Evolutionary conservation across 306 rosid species (phyloP), one percentile per base, ranked within the genome.

Genomic region (Glycine tomentella): DNA sequence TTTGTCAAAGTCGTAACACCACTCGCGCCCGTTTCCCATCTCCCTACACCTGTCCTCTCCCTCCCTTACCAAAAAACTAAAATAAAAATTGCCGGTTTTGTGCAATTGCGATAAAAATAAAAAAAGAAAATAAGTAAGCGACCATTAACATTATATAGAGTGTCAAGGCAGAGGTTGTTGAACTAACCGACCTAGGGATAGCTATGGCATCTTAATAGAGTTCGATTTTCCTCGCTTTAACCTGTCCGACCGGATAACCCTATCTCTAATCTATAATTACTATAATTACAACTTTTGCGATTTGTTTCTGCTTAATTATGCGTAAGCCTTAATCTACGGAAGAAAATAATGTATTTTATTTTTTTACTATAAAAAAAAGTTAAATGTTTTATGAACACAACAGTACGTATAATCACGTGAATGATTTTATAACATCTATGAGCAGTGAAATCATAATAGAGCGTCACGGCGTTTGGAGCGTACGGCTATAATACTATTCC

Each of bases 271-370:
- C 40, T 36, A 36, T 36, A 36, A 25, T 10, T 9, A 15, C 7
- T 31, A 61, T 62, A 62, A 40, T 57, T 75, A 31, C 46, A 13
- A 34, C 80, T 48, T 17, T 4, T 31, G 15, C 16, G 25, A 5
- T 15, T 72, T 20, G 50, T 46, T 20, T 61, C 34, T 17, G n/a
- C 15, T 72, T 38, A 25, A 25, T 25, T 25, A 51, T 80, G 74
- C 65, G 67, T 36, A 51, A 58, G 51, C 83, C 83, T 31, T 71
- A 72, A 72, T 72, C 74, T 42, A 80, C 67, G 84, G 66, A 42
- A 7, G 34, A 14, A 8, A 49, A 64, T 6, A 68, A 0, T 56
- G 2, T 3, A 57, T 48, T 69, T 58, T 3, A 57, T 48, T 69
- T 58, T 57, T 50, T 79, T 45, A 50, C 44, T 75, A 10, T 46